These are phyloP conservation scores for Zasmidium cellare DNA, from an alignment of 2,329 filamentous ascomycete genomes.

Conservation along the genomic window DNA sequence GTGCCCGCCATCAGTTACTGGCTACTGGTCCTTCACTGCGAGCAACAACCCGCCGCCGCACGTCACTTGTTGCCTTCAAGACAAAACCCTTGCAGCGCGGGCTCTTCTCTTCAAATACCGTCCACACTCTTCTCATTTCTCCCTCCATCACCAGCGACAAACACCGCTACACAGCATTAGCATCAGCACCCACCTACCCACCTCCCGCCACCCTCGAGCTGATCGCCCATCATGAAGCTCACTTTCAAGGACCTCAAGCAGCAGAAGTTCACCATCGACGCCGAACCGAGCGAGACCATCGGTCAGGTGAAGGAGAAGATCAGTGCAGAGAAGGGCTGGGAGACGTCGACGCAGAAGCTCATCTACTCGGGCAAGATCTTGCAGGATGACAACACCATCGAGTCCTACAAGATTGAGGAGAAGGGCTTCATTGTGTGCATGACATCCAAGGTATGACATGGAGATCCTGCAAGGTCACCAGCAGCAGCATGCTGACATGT, in stretches of 20 bases:
- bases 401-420: slow-evolving; percentile 97
- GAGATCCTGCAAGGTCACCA: no score
- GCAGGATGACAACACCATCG: slow-evolving; percentile 95
- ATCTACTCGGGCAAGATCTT: slow-evolving; percentile 99
- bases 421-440: slow-evolving; percentile 99
- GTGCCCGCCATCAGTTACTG: no score
- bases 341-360: slow-evolving; percentile 84
- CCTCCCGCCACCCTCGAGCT: slow-evolving; percentile 10
- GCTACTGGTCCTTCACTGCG: no score
- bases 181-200: slow-evolving; percentile 1
- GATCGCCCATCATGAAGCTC: slow-evolving; percentile 58
- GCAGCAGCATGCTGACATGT: slow-evolving; percentile 8
- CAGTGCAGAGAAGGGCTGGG: slow-evolving; percentile 88
- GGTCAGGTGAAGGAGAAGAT: slow-evolving; percentile 92
- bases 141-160: neutral
- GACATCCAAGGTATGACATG: slow-evolving; percentile 75
- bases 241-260: slow-evolving; percentile 93
- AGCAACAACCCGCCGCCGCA: neutral
- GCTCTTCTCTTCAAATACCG: neutral
- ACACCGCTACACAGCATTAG: neutral
- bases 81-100: neutral
- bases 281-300: slow-evolving; percentile 88
- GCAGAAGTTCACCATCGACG: slow-evolving; percentile 95
- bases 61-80: slow-evolving; percentile 3
- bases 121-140: neutral